Evolutionary conservation across 2,329 filamentous ascomycete species (phyloP), one percentile per base, ranked within the genome.

Genomic region (Metarhizium sp.): DNA sequence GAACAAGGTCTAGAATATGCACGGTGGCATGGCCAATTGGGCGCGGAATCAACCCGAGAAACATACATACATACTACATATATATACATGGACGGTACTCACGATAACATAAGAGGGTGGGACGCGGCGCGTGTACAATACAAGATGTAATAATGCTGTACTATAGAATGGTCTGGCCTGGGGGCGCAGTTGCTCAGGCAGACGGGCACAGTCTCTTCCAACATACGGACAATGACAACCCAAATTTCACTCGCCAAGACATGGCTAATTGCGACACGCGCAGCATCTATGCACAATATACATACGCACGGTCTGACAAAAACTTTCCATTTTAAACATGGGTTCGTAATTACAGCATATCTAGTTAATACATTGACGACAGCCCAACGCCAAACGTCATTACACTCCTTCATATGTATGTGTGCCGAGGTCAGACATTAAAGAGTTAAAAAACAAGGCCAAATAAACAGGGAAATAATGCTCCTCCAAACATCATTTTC

Each of bases 301-400:
- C 40, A 18, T 18, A 43, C 25, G 25, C 25, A 25, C 25, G 25
- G 25, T 25, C 3, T 25, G 25, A 25, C 25, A 25, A 25, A 16
- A 53, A 32, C 10, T 6, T 4, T 46, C 30, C 20, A 42, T 30
- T 42, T 50, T 42, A 55, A 38, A 14, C 32, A 11, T 11, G 32
- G 32, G 20, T 52, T 57, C 55, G 46, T 57, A 49, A 52, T 25
- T 30, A 52, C 51, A 50, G 30, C 54, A 52, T 45, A 40, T 51
- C 55, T 52, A 50, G 46, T 42, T 25, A 25, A 42, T 38, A 18
- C 40, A 52, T 48, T 38, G 55, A 32, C 53, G 51, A 25, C 51
- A 43, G 49, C 45, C 55, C 7, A 57, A 57, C 55, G 51, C 51
- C 55, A 52, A 30, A 50, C 38, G 30, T 53, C 51, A 29, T 8